phyloP scores from a whole-genome alignment of 2,329 filamentous ascomycete species.

The Chaetomium sp. region DNA sequence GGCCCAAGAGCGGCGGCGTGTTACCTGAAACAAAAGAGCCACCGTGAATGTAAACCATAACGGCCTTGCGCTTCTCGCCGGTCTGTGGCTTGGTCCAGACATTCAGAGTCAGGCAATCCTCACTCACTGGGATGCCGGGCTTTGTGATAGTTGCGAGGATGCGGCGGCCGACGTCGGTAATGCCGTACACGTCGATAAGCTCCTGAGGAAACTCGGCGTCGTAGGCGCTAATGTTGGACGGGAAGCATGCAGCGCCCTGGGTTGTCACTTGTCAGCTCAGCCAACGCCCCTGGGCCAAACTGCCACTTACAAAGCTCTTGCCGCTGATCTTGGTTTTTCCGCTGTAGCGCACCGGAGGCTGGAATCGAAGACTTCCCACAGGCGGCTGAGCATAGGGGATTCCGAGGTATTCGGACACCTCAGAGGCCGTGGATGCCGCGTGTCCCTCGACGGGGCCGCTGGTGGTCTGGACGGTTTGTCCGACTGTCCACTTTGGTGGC shows the following conservation, averaged over 20 bases:
- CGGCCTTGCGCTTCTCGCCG: slow-evolving; percentile 37
- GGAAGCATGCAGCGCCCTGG: slow-evolving; percentile 14
- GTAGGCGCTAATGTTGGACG: slow-evolving; percentile 22
- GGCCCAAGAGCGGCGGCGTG: too few species aligned
- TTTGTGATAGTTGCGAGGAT: slow-evolving; percentile 7
- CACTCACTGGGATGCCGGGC: slow-evolving; percentile 31
- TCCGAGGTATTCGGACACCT: slow-evolving; percentile 45
- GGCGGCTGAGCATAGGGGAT: slow-evolving; percentile 40
- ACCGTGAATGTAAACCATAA: slow-evolving; percentile 45
- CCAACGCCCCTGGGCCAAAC: too few species aligned
- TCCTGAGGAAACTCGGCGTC: slow-evolving; percentile 34
- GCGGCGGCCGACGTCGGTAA: slow-evolving; percentile 32
- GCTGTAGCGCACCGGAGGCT: slow-evolving; percentile 36
- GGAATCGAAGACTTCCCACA: slow-evolving; percentile 35
- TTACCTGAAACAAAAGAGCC: slow-evolving; percentile 39
- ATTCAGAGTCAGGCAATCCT: slow-evolving; percentile 46
- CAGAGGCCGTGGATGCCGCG: slow-evolving; percentile 34
- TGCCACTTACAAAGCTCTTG: slow-evolving; percentile 21
- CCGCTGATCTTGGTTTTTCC: slow-evolving; percentile 31
- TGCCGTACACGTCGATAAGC: slow-evolving; percentile 35
- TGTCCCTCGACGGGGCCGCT: slow-evolving; percentile 42
- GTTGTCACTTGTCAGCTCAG: not conserved
- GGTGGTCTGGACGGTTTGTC: slow-evolving; percentile 38
- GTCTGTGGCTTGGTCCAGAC: slow-evolving; percentile 43
- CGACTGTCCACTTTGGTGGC: slow-evolving; percentile 20